Base-by-base conservation (phyloP, 129 eudicot species). In the Lonicera japonica region DNA sequence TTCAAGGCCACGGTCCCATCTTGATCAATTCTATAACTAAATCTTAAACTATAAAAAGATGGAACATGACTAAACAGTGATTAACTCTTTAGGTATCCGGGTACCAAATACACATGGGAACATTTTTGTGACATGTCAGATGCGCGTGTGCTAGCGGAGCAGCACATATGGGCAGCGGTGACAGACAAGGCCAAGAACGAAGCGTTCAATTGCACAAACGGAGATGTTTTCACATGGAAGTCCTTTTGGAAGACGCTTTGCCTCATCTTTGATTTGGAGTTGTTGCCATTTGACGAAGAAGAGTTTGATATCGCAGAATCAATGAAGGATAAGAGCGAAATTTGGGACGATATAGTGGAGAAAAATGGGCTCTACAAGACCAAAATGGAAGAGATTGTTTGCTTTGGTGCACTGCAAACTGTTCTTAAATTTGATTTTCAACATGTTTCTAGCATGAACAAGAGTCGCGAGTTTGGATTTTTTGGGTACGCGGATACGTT, bases 201-300 rank as follows among this genome's bases (percentile, higher is more conserved):
- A 63, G 70, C 79, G 9, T 75, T 75, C 46, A 75, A 75, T 39
- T 75, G 75, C 60, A 69, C 79, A 1, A 75, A 75, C 12, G 79
- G 75, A 11, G 79, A 75, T 23, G 58, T 75, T 50, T 63, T 75
- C 20, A 68, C 70, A 11, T 75, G 79, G 79, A 75, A 75, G 25
- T 13, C 34, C 43, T 13, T 75, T 1, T 75, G 79, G 79, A 75
- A 21, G 5, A 66, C 39, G 14, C 16, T 75, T 22, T 75, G 56
- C 13, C 62, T 56, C 1, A 53, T 56, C 41, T 75, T 75, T 39
- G 66, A 52, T 7, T 5, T 74, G 15, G 67, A 75, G 48, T 75
- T 68, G 50, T 40, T 68, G 19, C 14, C 22, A 29, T 63, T 63
- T 7, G 56, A 63, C 2, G 68, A 56, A 1, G 60, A 24, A 2